Evolutionary conservation across 2,329 filamentous ascomycete species (phyloP).

Genomic region (Davidsoniella neocaledoniae): DNA sequence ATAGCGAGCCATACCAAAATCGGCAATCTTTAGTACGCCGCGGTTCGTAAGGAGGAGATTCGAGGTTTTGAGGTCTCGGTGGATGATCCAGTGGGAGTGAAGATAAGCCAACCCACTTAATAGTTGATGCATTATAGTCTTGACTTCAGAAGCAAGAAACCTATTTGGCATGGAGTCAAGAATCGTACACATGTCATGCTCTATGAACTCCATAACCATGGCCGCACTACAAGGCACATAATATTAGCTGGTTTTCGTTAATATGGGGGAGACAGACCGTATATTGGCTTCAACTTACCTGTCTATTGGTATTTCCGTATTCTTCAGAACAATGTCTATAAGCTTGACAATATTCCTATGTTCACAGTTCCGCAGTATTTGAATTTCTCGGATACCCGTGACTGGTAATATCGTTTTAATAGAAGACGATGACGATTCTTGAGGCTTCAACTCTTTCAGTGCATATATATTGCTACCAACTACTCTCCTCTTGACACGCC

Average conservation of each 20-base stretch:
- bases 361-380: constrained; percentile 64
- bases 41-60: constrained; percentile 93
- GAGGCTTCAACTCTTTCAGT: constrained; percentile 75
- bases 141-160: constrained; percentile 82
- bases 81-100: constrained; percentile 78
- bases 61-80: constrained; percentile 84
- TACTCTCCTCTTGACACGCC: constrained; percentile 40
- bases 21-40: constrained; percentile 84
- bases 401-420: constrained; percentile 47
- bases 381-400: constrained; percentile 84
- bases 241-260: not conserved
- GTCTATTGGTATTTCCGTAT: constrained; percentile 35
- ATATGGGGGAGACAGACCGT: not conserved
- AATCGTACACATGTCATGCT: constrained; percentile 88
- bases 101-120: constrained; percentile 67
- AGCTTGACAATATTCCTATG: constrained; percentile 73
- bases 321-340: constrained; percentile 69
- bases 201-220: constrained; percentile 91
- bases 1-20: constrained; percentile 95
- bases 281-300: constrained; percentile 24
- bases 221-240: constrained; percentile 44
- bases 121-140: constrained; percentile 75
- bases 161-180: constrained; percentile 89
- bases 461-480: constrained; percentile 25
- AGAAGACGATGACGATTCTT: constrained; percentile 42